Percentiles rank a stretch among this genome's conserved stretches.
Conservation (phyloP, 2,329 filamentous ascomycete species). For the Alternaria sp. region DNA sequence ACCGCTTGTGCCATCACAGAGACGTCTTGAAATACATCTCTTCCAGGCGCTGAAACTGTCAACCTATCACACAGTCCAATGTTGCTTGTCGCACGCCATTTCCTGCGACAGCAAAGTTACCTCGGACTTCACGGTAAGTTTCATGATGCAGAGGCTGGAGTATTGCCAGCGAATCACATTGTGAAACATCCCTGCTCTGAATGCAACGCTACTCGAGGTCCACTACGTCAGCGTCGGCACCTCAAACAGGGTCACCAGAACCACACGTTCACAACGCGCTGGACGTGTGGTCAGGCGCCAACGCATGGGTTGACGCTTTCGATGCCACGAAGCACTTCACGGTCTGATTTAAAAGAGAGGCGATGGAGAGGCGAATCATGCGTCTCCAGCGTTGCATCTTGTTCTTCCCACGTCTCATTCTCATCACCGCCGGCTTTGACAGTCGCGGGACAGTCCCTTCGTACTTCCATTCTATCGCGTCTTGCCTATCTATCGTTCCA, state of each 20-base stretch:
- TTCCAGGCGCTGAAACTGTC: background rate
- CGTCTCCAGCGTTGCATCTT: background rate
- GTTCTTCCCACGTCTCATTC: background rate
- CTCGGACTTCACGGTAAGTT: slow-evolving; percentile 5
- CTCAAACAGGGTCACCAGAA: slow-evolving; percentile 28
- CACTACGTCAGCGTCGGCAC: slow-evolving; percentile 34
- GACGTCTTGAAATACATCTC: background rate
- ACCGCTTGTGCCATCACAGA: background rate
- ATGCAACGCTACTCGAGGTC: slow-evolving; percentile 20
- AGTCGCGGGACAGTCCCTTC: slow-evolving; percentile 12
- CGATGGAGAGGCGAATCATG: background rate
- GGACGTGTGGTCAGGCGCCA: slow-evolving; percentile 14
- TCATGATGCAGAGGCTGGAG: slow-evolving; percentile 5
- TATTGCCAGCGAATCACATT: slow-evolving; percentile 33
- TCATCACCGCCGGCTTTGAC: slow-evolving; percentile 18
- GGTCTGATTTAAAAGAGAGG: slow-evolving; percentile 10
- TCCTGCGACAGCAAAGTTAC: background rate
- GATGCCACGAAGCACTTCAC: background rate
- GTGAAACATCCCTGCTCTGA: slow-evolving; percentile 9
- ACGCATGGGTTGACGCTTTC: slow-evolving; percentile 4
- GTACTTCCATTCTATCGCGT: background rate
- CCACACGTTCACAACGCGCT: slow-evolving; percentile 7
- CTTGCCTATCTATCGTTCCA: background rate
- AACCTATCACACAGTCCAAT: background rate
- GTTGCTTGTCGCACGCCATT: background rate